Percentiles rank a stretch among this genome's conserved stretches.
Evolutionary conservation across 2,329 filamentous ascomycete genomes (phyloP).

Genomic region (Daldinia sp.): DNA sequence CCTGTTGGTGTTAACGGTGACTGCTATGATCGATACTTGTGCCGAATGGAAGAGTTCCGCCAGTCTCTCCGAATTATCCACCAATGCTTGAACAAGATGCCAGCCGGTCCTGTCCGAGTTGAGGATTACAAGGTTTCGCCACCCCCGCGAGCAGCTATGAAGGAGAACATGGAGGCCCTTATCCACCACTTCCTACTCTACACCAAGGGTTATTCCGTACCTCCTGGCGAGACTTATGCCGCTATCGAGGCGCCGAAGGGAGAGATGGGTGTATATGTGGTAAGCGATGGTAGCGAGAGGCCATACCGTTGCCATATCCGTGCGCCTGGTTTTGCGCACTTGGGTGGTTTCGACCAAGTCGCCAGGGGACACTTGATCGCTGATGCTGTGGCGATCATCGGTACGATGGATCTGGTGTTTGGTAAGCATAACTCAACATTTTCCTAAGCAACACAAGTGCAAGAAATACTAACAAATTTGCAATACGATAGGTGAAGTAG

Average conservation of each 20-base stretch:
- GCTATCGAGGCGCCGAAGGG: conserved; percentile 99
- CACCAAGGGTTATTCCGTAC: conserved; percentile 97
- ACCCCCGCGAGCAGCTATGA: conserved; percentile 96
- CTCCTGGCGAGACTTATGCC: conserved; percentile 96
- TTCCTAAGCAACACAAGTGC: neutral
- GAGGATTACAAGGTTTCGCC: conserved; percentile 99
- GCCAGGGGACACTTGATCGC: conserved; percentile 91
- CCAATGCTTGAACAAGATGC: conserved; percentile 99
- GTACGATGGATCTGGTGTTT: conserved; percentile 88
- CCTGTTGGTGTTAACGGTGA: conserved; percentile 96
- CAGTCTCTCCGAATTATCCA: conserved; percentile 98
- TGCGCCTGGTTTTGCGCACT: conserved; percentile 94
- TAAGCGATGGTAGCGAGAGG: conserved; percentile 94
- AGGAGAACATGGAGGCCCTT: conserved; percentile 99
- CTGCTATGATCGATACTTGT: conserved; percentile 98
- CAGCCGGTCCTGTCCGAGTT: conserved; percentile 88
- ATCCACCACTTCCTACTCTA: conserved; percentile 99
- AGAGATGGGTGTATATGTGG: conserved; percentile 97
- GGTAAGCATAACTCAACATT: conserved; percentile 60
- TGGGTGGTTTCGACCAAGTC: conserved; percentile 93
- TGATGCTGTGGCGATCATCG: conserved; percentile 95
- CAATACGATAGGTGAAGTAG: conserved; percentile 62
- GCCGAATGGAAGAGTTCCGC: conserved; percentile 99
- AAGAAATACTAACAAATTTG: conserved; percentile 46
- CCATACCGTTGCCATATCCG: conserved; percentile 98